Evolutionary conservation across 1,139 yeast species (phyloP).

Genomic region (Candida sanyaensis): DNA sequence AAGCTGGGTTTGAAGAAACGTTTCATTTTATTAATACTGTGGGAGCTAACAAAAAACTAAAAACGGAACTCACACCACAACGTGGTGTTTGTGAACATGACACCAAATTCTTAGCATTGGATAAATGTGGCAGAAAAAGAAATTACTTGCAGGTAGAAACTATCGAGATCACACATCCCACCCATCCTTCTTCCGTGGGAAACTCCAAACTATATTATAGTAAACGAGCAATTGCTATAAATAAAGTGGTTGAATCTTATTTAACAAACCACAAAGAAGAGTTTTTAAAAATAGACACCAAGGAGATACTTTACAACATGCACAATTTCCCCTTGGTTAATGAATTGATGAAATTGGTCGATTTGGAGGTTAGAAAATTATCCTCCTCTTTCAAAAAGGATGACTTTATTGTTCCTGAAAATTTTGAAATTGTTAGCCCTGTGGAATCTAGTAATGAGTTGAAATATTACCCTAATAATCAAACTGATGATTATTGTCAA

Average conservation of each 20-base stretch:
- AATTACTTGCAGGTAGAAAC: constrained; percentile 48
- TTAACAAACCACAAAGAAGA: constrained; percentile 12
- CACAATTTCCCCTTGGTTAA: constrained; percentile 10
- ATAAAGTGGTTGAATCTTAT: constrained; percentile 41
- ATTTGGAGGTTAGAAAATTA: constrained; percentile 20
- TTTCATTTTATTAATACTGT: constrained; percentile 1
- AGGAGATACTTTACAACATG: constrained; percentile 11
- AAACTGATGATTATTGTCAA: constrained; percentile 33
- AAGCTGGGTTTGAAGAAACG: constrained; percentile 3
- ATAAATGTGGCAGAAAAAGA: constrained; percentile 73
- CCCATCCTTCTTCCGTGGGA: constrained; percentile 24
- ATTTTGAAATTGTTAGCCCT: constrained; percentile 36
- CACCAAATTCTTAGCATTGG: constrained; percentile 79
- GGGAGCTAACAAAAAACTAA: constrained; percentile 1
- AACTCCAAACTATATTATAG: constrained; percentile 34
- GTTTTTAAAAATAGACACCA: constrained; percentile 14
- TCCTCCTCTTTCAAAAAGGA: constrained; percentile 10
- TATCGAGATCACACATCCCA: constrained; percentile 24
- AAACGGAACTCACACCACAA: constrained; percentile 1
- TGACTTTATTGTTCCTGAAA: constrained; percentile 22
- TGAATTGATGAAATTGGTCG: constrained; percentile 25
- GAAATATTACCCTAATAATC: constrained; percentile 39
- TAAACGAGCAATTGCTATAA: constrained; percentile 49
- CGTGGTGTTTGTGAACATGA: constrained; percentile 5
- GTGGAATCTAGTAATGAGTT: constrained; percentile 17